Base-by-base conservation (phyloP, 306 rosid genomes). In the Fragaria vesca region DNA sequence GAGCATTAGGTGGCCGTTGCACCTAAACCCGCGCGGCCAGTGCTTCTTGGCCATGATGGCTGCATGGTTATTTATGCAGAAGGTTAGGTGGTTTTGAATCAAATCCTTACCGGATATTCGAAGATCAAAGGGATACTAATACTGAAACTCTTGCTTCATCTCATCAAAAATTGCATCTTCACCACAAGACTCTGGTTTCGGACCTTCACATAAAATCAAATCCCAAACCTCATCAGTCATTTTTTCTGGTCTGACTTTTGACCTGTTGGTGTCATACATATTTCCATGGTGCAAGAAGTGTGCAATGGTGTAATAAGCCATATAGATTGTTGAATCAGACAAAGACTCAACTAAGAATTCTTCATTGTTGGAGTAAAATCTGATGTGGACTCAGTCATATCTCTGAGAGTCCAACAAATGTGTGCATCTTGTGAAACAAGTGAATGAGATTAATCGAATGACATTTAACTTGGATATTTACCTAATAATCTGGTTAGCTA, bases 101-200 rank as follows among this genome's bases (percentile, higher is more conserved):
- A 94, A 91, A 88, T 91, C 98, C 83, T 94, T 94, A 15, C 96
- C 97, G 75, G 97, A 94, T 61, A 89, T 97, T 43, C 97, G 88
- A 63, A 94, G 90, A 85, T 94, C 98, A 85, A 90, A 94, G 30
- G 98, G 98, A 69, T 91, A 94, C 98, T 97, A 94, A 74, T 91
- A 94, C 76, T 94, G 96, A 91, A 94, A 94, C 87, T 91, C 97
- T 65, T 66, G 86, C 86, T 91, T 94, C 97, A 94, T 94, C 86
- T 77, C 85, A 3, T 28, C 83, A 38, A 94, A 86, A 78, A 87
- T 72, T 20, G 90, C 45, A 73, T 91, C 85, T 73, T 87, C 88
- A 18, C 96, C 20, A 12, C 6, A 76, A 73, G 94, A 86, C 52
- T 85, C 83, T 8, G 97, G 98, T 78, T 76, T 75, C 26, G 86